Conservation (phyloP, 2,329 filamentous ascomycete genomes). For the Penicillium expansum region DNA sequence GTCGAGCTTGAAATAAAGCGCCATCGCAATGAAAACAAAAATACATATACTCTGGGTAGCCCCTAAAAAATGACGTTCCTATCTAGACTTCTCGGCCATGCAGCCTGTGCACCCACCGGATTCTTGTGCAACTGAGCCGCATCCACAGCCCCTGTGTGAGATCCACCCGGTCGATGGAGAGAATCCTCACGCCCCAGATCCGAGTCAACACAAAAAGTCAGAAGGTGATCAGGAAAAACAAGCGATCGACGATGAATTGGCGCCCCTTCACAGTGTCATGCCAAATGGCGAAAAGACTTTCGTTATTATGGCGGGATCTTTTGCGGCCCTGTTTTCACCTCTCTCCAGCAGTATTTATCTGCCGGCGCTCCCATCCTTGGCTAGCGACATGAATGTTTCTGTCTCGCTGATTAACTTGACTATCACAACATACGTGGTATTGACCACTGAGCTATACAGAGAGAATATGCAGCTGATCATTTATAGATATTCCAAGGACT, state of each 20-base stretch:
- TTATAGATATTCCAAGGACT: slow-evolving; percentile 57
- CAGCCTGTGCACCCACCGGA: neutral
- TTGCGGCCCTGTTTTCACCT: slow-evolving; percentile 15
- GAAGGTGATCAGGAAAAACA: neutral
- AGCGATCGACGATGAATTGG: neutral
- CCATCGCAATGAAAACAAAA: neutral
- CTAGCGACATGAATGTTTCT: slow-evolving; percentile 30
- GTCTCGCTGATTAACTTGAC: slow-evolving; percentile 28
- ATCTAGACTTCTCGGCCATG: neutral
- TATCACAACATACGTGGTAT: slow-evolving; percentile 46
- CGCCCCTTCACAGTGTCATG: slow-evolving; percentile 4
- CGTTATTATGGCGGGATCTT: slow-evolving; percentile 11
- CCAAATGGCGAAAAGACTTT: slow-evolving; percentile 10
- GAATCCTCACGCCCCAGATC: neutral
- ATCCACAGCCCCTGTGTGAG: neutral
- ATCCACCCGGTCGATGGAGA: neutral
- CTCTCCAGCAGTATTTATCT: slow-evolving; percentile 34
- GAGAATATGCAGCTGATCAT: neutral
- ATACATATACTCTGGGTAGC: neutral
- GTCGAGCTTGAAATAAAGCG: neutral
- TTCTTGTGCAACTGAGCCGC: neutral
- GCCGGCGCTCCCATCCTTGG: slow-evolving; percentile 38
- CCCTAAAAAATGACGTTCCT: neutral
- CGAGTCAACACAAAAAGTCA: neutral
- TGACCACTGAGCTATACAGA: neutral